phyloP scores from a whole-genome alignment of 495 filamentous ascomycete genomes.

The Massariosphaeria phaeospora region DNA sequence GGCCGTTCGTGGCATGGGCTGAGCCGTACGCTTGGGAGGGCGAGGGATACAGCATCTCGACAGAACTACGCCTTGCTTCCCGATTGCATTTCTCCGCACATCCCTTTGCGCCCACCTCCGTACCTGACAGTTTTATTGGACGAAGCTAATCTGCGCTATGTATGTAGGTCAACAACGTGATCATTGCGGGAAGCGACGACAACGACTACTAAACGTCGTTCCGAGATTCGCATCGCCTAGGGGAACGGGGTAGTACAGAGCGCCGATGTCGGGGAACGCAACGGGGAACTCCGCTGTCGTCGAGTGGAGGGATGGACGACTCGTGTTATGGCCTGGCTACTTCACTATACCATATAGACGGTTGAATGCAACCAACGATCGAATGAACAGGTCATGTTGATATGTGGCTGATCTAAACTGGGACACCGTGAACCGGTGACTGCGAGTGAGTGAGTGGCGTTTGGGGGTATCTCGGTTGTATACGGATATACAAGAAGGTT shows the following conservation, averaged over 20 bases:
- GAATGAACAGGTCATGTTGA: no score
- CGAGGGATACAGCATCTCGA: neutral
- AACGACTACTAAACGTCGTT: conserved; percentile 76
- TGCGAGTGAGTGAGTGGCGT: no score
- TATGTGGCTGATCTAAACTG: no score
- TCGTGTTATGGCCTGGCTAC: no score
- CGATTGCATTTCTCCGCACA: neutral
- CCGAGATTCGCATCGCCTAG: neutral
- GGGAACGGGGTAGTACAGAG: neutral
- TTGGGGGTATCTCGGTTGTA: no score
- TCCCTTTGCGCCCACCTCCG: conserved; percentile 9
- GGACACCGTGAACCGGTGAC: no score
- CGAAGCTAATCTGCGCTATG: conserved; percentile 21
- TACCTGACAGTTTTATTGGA: neutral
- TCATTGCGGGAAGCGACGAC: conserved; percentile 86
- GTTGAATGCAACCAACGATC: no score
- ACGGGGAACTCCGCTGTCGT: neutral
- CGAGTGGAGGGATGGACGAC: no score
- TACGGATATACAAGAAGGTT: no score
- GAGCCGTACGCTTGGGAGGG: conserved; percentile 8
- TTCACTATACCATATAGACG: no score
- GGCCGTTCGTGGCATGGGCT: neutral
- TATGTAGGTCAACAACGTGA: conserved; percentile 75
- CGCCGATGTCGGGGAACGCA: neutral
- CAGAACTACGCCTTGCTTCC: neutral